Base-by-base conservation (phyloP, 306 rosid genomes). In the Myrica gale region DNA sequence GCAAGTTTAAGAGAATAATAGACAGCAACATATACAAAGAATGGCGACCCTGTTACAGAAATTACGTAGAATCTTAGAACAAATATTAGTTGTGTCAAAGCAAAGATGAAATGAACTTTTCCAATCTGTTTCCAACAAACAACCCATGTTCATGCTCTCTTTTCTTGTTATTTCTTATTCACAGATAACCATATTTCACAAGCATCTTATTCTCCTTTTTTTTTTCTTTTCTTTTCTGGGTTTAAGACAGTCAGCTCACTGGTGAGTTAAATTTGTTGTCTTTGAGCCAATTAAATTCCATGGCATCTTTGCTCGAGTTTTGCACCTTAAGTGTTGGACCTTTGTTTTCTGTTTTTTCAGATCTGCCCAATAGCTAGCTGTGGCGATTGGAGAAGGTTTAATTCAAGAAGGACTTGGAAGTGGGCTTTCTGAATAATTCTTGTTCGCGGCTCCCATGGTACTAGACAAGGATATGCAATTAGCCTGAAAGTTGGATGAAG, bases 121-220 rank as follows among this genome's bases (percentile, higher is more conserved):
- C 86, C 85, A 46, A 80, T 88, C 91, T 85, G 86, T 86, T 84
- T 80, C 73, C 90, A 82, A 68, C 87, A 79, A 47, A 75, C 85
- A 74, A 74, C 82, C 97, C 91, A 82, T 83, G 85, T 85, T 83
- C 87, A 79, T n/a, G 52, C 76, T 20, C 13, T 41, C 6, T 47
- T 32, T 39, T 11, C n/a, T 16, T 5, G 9, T 32, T 53, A 48
- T 37, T 85, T 84, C 82, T 82, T 66, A 65, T 71, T 81, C 79
- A 76, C 42, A 51, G 70, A 76, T 17, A 62, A 9, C 76, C 87
- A 70, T 84, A 78, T 82, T 74, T 76, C 84, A 3, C 76, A 78
- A 84, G 65, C 90, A 78, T 66, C 86, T 68, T 82, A 23, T 23
- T 23, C 26, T 23, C 26, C 78, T n/a, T n/a, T 58, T 53, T 69